These are phyloP conservation scores for Dictyophora rubrovolvata DNA, from an alignment of 768 basidiomycete genomes.

Conservation along the genomic window DNA sequence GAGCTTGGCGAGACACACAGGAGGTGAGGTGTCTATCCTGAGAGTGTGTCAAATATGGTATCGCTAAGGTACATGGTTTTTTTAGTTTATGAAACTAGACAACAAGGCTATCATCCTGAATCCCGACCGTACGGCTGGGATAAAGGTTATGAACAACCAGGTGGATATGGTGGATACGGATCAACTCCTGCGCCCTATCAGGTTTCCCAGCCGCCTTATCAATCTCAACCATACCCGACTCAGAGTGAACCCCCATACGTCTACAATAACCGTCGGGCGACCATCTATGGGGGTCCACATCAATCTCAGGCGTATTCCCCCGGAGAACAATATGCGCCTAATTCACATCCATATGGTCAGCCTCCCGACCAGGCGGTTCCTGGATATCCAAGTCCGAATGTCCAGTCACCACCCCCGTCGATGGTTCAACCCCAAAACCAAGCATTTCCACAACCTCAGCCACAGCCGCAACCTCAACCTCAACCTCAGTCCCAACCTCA, in stretches of 20 bases:
- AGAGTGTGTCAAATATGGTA: background rate
- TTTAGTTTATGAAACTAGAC: constrained; percentile 46
- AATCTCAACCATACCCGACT: constrained; percentile 15
- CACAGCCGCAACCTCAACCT: constrained; percentile 21
- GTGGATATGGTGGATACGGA: constrained; percentile 30
- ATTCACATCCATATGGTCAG: constrained; percentile 16
- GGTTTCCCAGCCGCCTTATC: constrained; percentile 22
- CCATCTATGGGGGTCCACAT: background rate
- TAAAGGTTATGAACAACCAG: constrained; percentile 32
- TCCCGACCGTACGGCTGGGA: constrained; percentile 43
- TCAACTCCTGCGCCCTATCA: constrained; percentile 21
- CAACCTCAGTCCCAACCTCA: constrained; percentile 21
- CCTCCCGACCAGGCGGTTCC: constrained; percentile 16
- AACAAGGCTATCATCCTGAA: constrained; percentile 20
- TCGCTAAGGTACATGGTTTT: constrained; percentile 8
- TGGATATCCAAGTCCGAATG: constrained; percentile 22
- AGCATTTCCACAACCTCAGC: constrained; percentile 31
- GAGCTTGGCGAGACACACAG: constrained; percentile 64
- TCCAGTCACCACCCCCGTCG: constrained; percentile 26
- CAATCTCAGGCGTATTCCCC: constrained; percentile 14
- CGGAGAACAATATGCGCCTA: constrained; percentile 20
- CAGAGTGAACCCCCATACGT: constrained; percentile 11
- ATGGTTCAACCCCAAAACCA: constrained; percentile 12
- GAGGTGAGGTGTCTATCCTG: constrained; percentile 32
- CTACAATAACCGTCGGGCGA: background rate